phyloP scores from a whole-genome alignment of 495 filamentous ascomycete species.

The Cercophora newfieldiana region DNA sequence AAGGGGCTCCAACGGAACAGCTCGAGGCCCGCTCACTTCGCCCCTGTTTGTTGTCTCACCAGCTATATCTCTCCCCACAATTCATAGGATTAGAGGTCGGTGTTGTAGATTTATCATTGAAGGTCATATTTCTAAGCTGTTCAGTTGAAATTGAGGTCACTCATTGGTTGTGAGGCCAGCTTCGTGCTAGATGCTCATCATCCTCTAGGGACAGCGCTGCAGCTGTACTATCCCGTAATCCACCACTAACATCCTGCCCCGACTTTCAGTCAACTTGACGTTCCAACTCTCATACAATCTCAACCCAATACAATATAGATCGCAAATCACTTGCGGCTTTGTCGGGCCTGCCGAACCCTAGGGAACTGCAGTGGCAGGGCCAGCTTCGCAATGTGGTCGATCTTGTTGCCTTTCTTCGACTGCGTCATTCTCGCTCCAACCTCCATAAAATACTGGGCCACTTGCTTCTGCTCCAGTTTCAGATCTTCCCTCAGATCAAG shows the following conservation, averaged over 20 bases:
- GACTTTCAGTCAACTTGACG: not conserved
- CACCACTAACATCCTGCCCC: too few species aligned
- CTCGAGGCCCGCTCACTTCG: not conserved
- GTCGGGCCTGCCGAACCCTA: conserved; percentile 43
- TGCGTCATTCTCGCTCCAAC: conserved; percentile 68
- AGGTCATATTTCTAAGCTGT: too few species aligned
- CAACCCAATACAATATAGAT: not conserved
- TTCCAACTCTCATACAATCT: not conserved
- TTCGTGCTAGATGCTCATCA: not conserved
- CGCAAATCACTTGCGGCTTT: conserved; percentile 20
- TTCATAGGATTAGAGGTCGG: too few species aligned
- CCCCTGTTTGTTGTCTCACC: not conserved
- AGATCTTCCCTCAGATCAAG: conserved; percentile 77
- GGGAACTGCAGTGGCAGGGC: conserved; percentile 83
- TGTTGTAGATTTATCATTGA: too few species aligned
- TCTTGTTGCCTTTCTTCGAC: conserved; percentile 50
- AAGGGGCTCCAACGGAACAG: not conserved
- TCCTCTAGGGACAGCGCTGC: not conserved
- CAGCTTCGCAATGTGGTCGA: conserved; percentile 65
- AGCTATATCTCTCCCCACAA: too few species aligned
- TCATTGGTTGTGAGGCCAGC: not conserved
- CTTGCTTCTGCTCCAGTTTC: conserved; percentile 64
- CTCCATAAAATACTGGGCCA: conserved; percentile 73
- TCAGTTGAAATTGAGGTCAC: not conserved
- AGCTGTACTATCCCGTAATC: too few species aligned